Base-by-base conservation (phyloP, 1,284 basidiomycete species). In the Boletus nobilissimus region DNA sequence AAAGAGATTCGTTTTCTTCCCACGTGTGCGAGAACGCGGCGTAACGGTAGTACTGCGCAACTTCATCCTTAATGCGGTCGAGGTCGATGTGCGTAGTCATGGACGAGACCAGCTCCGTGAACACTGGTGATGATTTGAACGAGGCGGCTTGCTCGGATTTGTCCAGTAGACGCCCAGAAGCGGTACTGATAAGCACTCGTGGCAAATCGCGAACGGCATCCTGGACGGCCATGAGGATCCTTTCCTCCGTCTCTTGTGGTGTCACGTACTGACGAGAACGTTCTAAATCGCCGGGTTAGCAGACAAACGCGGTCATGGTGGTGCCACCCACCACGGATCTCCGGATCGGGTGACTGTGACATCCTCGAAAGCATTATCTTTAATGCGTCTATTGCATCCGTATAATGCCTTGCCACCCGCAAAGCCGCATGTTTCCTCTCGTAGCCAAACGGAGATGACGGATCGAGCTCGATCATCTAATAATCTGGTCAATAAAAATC, bases 131-230 rank as follows among this genome's bases (percentile, higher is more conserved):
- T 54, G 14, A 54, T 54, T n/a, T 26, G 51, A 54, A 54, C 29
- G 2, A 1, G 7, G 24, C 29, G 2, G 24, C 51, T 54, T 54
- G 51, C 29, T 26, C 51, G 29, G 51, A 54, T 99, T 99, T 88
- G 51, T 54, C 26, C 7, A 54, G 51, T 29, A 54, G 51, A 29
- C 29, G 51, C 26, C 51, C 51, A n/a, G 51, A 54, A 54, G 24
- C 26, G 29, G 51, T 54, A n/a, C 3, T n/a, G 14, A 54, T 54
- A 14, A 54, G 51, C 51, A 26, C 29, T 13, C 24, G 51, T n/a
- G 51, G 51, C 29, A 54, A 54, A 29, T 54, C 29, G 51, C 51
- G 29, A 6, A n/a, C 14, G 51, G 29, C 51, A 54, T 54, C 29
- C 51, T 54, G 24, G 29, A 54, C 29, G 13, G 29, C 51, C 24